These are phyloP conservation scores for Eutrema yunnanense DNA, from an alignment of 345 rosid genomes.

Conservation along the genomic window DNA sequence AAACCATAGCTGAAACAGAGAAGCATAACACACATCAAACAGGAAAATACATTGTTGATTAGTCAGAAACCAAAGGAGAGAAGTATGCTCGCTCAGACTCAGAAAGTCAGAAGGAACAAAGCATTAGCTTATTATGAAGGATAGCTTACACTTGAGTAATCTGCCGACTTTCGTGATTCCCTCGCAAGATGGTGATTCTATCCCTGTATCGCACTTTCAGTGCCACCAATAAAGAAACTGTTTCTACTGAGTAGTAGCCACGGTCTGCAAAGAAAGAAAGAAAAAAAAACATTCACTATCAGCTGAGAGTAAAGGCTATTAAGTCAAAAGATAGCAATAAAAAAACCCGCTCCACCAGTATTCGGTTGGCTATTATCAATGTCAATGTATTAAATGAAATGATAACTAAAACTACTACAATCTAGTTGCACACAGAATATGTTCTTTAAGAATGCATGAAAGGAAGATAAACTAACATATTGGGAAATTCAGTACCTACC, in stretches of 20 bases:
- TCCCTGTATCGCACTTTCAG: slow-evolving; percentile 95
- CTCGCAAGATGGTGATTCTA: slow-evolving; percentile 90
- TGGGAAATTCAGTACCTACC: not conserved
- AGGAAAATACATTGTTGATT: not conserved
- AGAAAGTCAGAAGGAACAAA: not conserved
- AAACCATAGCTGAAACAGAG: slow-evolving; percentile 31
- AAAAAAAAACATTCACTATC: not conserved
- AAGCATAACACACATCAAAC: not conserved
- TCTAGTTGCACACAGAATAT: not conserved
- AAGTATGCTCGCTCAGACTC: not conserved
- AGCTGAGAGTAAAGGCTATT: not conserved
- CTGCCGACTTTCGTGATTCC: slow-evolving; percentile 99
- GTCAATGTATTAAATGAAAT: not conserved
- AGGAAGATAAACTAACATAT: not conserved
- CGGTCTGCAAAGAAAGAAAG: slow-evolving; percentile 56
- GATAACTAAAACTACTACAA: not conserved
- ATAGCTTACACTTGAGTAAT: slow-evolving; percentile 97
- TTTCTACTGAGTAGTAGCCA: slow-evolving; percentile 97
- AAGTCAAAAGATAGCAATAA: too few relatives aligned
- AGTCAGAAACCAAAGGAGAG: not conserved
- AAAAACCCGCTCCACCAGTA: too few relatives aligned
- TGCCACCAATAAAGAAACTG: slow-evolving; percentile 93
- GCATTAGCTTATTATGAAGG: not conserved
- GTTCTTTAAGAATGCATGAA: not conserved
- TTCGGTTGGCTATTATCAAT: not conserved